phyloP scores from a whole-genome alignment of 257 asterid species.

The Fraxinus excelsior region DNA sequence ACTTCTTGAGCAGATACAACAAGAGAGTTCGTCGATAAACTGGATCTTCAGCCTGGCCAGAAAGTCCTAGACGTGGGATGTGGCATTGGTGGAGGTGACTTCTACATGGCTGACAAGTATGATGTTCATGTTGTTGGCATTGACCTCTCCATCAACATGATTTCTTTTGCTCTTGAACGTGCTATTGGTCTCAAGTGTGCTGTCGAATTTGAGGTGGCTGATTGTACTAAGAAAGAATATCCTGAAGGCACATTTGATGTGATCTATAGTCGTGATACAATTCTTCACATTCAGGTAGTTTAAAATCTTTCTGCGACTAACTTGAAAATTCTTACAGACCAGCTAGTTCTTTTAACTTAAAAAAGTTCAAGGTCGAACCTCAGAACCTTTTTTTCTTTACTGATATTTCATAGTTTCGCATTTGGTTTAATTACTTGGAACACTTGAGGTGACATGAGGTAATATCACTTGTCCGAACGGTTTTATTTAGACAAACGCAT shows the following conservation, averaged over 20 bases:
- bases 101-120: constrained; percentile 87
- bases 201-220: constrained; percentile 99
- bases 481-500: neutral
- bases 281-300: constrained; percentile 86
- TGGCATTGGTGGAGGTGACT: constrained; percentile 99
- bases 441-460: neutral
- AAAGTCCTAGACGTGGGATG: constrained; percentile 97
- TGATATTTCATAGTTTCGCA: too few species aligned
- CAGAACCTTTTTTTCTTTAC: neutral
- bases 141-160: constrained; percentile 91
- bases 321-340: constrained; percentile 11
- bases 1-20: constrained; percentile 74
- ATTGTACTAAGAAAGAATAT: constrained; percentile 85
- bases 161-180: constrained; percentile 91
- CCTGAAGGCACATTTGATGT: constrained; percentile 80
- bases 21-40: constrained; percentile 73
- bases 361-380: neutral
- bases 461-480: neutral
- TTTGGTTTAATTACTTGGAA: neutral
- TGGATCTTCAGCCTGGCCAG: constrained; percentile 88
- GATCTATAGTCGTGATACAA: constrained; percentile 92
- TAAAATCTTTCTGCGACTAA: constrained; percentile 11
- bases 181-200: constrained; percentile 85
- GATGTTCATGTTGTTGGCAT: constrained; percentile 93
- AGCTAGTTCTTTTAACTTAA: constrained; percentile 1